phyloP scores from a whole-genome alignment of 805 yeast genomes.

The Yueomyces sinensis region DNA sequence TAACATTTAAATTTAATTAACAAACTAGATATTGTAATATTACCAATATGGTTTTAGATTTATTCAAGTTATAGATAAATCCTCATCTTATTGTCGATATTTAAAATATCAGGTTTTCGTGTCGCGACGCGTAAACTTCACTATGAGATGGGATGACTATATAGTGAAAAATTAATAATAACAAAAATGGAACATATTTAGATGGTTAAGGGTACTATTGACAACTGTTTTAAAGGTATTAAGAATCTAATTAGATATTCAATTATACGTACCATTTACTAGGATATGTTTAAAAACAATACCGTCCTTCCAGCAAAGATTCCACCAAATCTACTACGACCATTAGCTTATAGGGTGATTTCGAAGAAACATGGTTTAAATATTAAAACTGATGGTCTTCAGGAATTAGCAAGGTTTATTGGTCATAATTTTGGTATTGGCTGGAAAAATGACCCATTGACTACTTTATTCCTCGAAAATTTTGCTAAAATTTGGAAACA shows the following conservation, averaged over 20 bases:
- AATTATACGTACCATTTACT: too few species aligned
- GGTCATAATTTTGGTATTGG: slow-evolving; percentile 72
- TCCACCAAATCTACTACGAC: slow-evolving; percentile 74
- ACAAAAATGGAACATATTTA: not conserved
- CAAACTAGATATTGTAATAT: too few species aligned
- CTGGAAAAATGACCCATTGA: slow-evolving; percentile 42
- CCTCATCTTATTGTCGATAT: too few species aligned
- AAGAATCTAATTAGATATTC: too few species aligned
- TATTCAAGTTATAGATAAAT: too few species aligned
- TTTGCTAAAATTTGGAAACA: slow-evolving; percentile 77
- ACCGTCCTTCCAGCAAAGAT: slow-evolving; percentile 58
- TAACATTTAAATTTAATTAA: too few species aligned
- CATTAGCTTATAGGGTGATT: slow-evolving; percentile 77
- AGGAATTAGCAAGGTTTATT: slow-evolving; percentile 55
- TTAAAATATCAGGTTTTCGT: too few species aligned
- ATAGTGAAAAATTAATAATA: too few species aligned
- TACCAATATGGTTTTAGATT: too few species aligned
- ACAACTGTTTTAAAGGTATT: too few species aligned
- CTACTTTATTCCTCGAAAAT: slow-evolving; percentile 41
- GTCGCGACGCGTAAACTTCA: not conserved
- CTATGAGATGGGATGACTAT: not conserved
- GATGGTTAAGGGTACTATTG: too few species aligned
- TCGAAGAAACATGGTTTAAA: slow-evolving; percentile 90
- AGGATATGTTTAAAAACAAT: slow-evolving; percentile 13
- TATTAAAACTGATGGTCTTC: slow-evolving; percentile 74